phyloP scores from a whole-genome alignment of 176 grass and related monocot species.

The Oryza meridionalis region DNA sequence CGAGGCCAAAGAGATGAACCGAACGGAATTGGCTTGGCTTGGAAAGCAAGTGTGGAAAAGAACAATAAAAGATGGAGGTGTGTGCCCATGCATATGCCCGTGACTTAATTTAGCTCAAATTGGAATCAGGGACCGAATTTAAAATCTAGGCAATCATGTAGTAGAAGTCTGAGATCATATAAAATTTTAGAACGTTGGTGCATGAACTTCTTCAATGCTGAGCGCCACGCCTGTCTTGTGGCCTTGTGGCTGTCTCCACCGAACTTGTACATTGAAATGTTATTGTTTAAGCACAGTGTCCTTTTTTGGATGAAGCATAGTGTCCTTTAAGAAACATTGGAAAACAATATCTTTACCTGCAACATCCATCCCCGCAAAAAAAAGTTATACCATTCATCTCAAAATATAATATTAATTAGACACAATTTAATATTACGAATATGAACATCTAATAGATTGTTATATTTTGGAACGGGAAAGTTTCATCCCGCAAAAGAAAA shows the following conservation, averaged over 20 bases:
- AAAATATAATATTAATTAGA: no score
- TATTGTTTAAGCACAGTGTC: background rate
- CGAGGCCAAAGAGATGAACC: conserved; percentile 22
- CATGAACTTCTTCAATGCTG: background rate
- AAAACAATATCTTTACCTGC: background rate
- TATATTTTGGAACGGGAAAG: no score
- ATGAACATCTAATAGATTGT: no score
- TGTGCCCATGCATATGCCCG: conserved; percentile 34
- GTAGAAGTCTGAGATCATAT: conserved; percentile 10
- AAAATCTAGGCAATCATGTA: background rate
- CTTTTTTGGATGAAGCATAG: background rate
- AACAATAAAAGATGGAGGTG: conserved; percentile 15
- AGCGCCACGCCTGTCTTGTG: background rate
- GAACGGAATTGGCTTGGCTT: conserved; percentile 43
- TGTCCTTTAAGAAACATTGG: background rate
- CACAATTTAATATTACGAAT: no score
- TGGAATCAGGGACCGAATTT: background rate
- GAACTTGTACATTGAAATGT: background rate
- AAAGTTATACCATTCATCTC: no score
- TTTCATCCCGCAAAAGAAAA: no score
- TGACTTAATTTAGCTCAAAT: background rate
- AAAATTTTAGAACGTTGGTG: background rate
- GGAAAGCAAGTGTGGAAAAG: conserved; percentile 47
- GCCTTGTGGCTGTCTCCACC: background rate
- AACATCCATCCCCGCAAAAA: background rate